A percentile compares a stretch with the other conserved stretches of the same genome.
Evolutionary conservation across 2,329 filamentous ascomycete genomes (phyloP).

Genomic region (Monosporascus sp.): DNA sequence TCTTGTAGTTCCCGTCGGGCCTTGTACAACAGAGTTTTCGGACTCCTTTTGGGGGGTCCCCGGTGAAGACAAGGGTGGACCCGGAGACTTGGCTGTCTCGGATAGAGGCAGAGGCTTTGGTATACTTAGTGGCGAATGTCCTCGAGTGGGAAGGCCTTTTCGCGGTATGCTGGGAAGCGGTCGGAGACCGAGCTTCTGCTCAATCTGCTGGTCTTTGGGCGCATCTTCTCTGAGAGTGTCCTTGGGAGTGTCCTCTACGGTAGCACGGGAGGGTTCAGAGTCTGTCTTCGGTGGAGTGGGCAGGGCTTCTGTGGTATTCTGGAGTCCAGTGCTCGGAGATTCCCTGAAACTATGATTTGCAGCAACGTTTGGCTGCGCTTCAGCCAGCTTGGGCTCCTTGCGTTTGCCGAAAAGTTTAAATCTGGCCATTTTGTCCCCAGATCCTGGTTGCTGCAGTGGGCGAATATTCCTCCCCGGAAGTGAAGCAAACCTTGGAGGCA

Average conservation of each 20-base stretch:
- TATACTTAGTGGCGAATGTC: neutral
- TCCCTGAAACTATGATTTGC: constrained; percentile 2
- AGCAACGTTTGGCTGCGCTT: constrained; percentile 1
- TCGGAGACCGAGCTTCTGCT: neutral
- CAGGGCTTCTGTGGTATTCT: neutral
- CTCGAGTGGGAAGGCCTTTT: neutral
- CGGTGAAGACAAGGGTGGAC: neutral
- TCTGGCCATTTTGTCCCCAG: constrained; percentile 13
- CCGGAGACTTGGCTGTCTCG: neutral
- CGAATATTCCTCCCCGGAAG: constrained; percentile 23
- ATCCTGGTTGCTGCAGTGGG: constrained; percentile 12
- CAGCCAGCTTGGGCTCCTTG: constrained; percentile 11
- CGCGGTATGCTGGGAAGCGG: neutral
- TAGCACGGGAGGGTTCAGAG: neutral
- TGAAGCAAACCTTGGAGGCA: constrained; percentile 19
- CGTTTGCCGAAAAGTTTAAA: constrained; percentile 11
- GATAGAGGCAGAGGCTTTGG: neutral
- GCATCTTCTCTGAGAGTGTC: neutral
- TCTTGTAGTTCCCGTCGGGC: neutral
- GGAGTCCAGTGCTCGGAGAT: neutral
- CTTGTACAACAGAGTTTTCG: neutral
- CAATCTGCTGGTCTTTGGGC: neutral
- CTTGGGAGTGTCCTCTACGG: neutral
- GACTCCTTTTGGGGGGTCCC: neutral
- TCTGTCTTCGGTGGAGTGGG: neutral